These are phyloP conservation scores for Trichopus zeylanicus DNA, from an alignment of 116 monocot species.

Conservation along the genomic window DNA sequence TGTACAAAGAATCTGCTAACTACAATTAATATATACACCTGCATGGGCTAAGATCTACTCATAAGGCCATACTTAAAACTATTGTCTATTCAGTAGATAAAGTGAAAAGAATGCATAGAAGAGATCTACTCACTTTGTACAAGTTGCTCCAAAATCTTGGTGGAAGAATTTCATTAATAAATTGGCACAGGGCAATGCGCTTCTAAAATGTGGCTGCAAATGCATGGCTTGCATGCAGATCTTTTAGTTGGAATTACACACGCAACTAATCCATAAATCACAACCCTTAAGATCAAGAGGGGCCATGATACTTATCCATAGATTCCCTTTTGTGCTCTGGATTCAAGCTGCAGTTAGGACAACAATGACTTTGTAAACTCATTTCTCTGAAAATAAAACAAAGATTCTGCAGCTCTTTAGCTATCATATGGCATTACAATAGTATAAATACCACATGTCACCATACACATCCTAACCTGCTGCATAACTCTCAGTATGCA, in stretches of 20 bases:
- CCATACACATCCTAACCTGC: background rate
- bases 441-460: background rate
- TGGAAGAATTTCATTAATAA: too few relatives aligned
- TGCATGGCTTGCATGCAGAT: background rate
- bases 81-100: background rate
- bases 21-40: conserved; percentile 22
- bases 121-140: background rate
- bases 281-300: conserved; percentile 24
- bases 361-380: background rate
- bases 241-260: background rate
- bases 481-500: background rate
- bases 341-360: conserved; percentile 61
- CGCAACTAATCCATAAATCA: background rate
- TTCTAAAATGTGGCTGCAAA: background rate
- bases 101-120: too few relatives aligned
- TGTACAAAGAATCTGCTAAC: conserved; percentile 25
- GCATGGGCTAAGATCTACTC: background rate
- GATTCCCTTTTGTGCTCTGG: conserved; percentile 92
- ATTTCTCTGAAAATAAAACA: background rate
- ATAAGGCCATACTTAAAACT: background rate
- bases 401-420: background rate
- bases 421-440: background rate
- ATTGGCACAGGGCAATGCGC: background rate
- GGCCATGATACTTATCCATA: conserved; percentile 78
- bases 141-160: background rate